phyloP scores from a whole-genome alignment of 768 basidiomycete species.

The Naganishia antarctica region DNA sequence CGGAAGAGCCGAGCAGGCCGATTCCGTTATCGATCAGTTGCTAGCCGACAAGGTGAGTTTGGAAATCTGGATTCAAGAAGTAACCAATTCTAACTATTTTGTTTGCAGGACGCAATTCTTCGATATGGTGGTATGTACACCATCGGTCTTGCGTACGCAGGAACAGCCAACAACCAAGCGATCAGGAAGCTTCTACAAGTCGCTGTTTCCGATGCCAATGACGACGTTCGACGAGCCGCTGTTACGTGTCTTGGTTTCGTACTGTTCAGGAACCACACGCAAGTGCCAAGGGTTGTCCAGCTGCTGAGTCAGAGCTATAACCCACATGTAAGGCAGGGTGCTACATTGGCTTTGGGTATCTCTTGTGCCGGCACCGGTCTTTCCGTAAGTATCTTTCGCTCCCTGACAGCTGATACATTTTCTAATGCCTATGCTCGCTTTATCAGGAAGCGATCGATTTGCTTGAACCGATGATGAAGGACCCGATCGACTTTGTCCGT shows the following conservation, averaged over 20 bases:
- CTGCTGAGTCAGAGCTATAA: constrained; percentile 97
- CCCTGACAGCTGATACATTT: too few species aligned
- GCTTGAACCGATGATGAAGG: constrained; percentile 95
- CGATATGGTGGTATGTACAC: constrained; percentile 98
- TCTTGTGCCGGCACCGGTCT: constrained; percentile 96
- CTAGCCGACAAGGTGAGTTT: constrained; percentile 74
- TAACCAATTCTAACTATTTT: neutral
- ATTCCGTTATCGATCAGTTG: constrained; percentile 69
- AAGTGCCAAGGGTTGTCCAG: constrained; percentile 95
- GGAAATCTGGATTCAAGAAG: constrained; percentile 27
- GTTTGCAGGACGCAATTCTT: constrained; percentile 78
- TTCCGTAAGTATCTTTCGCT: constrained; percentile 60
- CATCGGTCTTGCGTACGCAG: constrained; percentile 90
- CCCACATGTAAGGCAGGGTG: constrained; percentile 94
- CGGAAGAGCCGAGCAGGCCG: constrained; percentile 85
- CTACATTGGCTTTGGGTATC: constrained; percentile 91
- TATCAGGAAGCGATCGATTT: constrained; percentile 87
- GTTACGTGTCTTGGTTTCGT: constrained; percentile 94
- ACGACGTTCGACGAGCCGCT: constrained; percentile 93
- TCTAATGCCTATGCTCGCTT: too few species aligned
- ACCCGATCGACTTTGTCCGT: constrained; percentile 95
- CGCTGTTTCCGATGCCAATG: constrained; percentile 95
- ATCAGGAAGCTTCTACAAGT: constrained; percentile 87
- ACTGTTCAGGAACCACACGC: constrained; percentile 90
- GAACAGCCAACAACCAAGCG: constrained; percentile 89